Base-by-base conservation (phyloP, 208 protist genomes). In the Strigomonas culicis region DNA sequence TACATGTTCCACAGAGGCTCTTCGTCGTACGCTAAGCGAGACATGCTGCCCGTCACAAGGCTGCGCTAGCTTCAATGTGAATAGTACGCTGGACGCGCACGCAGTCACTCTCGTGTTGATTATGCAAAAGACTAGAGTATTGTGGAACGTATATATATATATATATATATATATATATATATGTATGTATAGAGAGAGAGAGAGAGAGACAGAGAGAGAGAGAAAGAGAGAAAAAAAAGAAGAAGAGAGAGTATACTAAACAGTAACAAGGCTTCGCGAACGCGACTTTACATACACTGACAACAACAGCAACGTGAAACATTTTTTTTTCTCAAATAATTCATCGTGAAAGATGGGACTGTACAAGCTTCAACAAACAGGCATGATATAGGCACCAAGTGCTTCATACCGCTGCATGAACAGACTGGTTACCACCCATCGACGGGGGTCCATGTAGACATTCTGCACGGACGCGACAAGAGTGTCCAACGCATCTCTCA, bases 381-480 rank as follows among this genome's bases (percentile, higher is more conserved):
- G 27, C 19, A 24, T 17, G n/a, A 34, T 15, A 6, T 58, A 34
- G 30, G 1, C 15, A 34, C 57, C 77, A 28, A 79, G 63, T 0
- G 70, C 70, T 62, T 83, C 77, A 55, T 79, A 79, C 0, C 72
- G 63, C 47, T 83, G 73, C 43, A 83, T 46, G 21, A 79, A 76
- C 0, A 75, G 28, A 13, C 60, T 67, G 11, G 72, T 25, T 10
- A 62, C 44, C 4, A 17, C 19, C 73, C 66, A 79, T 34, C 34
- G 22, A 7, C 25, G 30, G 0, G 69, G 50, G 1, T 21, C 13
- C 44, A 34, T 34, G 53, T 80, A 70, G 15, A 65, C 58, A 13
- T n/a, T 52, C 7, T 47, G 53, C 0, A 30, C 49, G 59, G 51
- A 74, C 19, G 36, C 1, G 7, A 63, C 60, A 19, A 68, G n/a